Percentiles rank a stretch among this genome's conserved stretches.
Evolutionary conservation across 2,329 filamentous ascomycete genomes (phyloP).

Genomic region (Paraconiothyrium sp.): DNA sequence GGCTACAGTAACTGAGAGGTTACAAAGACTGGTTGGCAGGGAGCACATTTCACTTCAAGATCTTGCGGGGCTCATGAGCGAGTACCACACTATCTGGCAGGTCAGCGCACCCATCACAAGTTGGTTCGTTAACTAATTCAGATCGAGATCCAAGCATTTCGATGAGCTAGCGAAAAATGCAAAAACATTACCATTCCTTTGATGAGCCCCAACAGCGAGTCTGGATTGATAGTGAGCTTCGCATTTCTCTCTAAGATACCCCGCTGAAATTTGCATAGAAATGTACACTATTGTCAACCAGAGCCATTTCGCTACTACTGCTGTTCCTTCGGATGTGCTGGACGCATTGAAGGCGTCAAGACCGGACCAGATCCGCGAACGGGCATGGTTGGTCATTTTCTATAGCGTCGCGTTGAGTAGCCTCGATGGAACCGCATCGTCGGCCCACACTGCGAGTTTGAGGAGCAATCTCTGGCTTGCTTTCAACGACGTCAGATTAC

Average conservation of each 20-base stretch:
- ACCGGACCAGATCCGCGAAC: slow-evolving; percentile 4
- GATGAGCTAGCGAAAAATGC: slow-evolving; percentile 1
- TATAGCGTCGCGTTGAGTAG: slow-evolving; percentile 15
- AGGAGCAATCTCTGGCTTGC: slow-evolving; percentile 16
- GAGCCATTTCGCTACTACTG: background rate
- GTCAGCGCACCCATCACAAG: background rate
- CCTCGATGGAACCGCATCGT: background rate
- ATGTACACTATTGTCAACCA: slow-evolving; percentile 2
- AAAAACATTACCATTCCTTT: background rate
- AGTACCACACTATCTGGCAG: slow-evolving; percentile 15
- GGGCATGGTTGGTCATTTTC: slow-evolving; percentile 20
- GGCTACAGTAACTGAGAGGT: slow-evolving; percentile 8
- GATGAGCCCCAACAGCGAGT: background rate
- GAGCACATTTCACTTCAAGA: slow-evolving; percentile 4
- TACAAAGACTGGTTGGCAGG: slow-evolving; percentile 5
- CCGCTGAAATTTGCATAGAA: background rate
- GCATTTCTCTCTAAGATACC: background rate
- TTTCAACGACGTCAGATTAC: slow-evolving; percentile 15
- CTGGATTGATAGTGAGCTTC: slow-evolving; percentile 8
- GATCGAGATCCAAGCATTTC: background rate
- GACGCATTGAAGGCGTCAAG: slow-evolving; percentile 2
- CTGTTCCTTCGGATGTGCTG: slow-evolving; percentile 9
- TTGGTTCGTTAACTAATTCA: background rate
- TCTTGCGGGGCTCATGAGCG: slow-evolving; percentile 12
- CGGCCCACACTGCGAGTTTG: background rate